Conservation (phyloP, 2,329 filamentous ascomycete species). For the Cordyceps cicadae region DNA sequence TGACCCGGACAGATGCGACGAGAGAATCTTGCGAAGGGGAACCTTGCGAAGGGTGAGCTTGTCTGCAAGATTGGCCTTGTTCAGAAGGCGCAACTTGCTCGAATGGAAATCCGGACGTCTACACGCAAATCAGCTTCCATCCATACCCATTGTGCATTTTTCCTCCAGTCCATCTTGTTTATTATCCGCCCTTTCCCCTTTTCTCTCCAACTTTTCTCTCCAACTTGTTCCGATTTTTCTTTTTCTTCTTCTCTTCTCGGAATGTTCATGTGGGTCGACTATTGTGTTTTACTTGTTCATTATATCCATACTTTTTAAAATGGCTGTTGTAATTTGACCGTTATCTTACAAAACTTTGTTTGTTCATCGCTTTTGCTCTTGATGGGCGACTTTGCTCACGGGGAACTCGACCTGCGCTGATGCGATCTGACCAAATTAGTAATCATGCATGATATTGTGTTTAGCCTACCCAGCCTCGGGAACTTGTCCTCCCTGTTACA, state of each 20-base stretch:
- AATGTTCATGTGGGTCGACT: constrained; percentile 12
- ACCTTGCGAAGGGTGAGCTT: background rate
- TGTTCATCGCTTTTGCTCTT: background rate
- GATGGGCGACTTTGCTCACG: background rate
- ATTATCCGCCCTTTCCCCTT: background rate
- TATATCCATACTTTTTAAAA: constrained; percentile 14
- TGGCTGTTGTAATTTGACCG: constrained; percentile 13
- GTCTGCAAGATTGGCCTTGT: background rate
- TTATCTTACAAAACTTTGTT: background rate
- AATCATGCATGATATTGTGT: background rate
- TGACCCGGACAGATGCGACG: background rate
- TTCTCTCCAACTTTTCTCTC: constrained; percentile 15
- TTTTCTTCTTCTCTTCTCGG: constrained; percentile 8
- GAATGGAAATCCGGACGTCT: background rate
- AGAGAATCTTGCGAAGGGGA: background rate
- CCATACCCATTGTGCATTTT: background rate
- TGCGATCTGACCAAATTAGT: background rate
- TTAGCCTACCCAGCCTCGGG: background rate
- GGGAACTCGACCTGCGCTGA: background rate
- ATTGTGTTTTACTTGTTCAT: constrained; percentile 14
- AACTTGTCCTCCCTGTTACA: background rate
- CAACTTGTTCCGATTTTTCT: constrained; percentile 9
- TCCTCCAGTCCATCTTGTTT: constrained; percentile 5
- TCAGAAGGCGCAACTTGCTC: background rate
- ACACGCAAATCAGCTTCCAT: background rate